Percentiles rank a stretch among this genome's conserved stretches.
These are phyloP conservation scores for Alternaria conjuncta DNA, from an alignment of 2,329 filamentous ascomycete genomes.

Conservation along the genomic window DNA sequence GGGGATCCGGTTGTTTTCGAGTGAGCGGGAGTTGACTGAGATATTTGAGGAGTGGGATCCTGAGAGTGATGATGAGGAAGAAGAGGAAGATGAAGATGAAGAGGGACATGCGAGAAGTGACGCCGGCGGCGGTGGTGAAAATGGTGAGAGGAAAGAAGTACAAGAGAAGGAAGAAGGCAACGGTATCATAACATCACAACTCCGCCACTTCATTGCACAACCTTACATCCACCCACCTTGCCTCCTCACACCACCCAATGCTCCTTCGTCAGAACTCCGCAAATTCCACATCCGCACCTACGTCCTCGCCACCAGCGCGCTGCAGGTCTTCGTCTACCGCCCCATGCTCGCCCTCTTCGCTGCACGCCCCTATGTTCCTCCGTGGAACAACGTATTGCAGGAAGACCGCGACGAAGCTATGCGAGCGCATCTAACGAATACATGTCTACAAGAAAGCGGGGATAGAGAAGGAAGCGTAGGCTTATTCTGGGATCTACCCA, in stretches of 20 bases:
- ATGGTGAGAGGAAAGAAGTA: conserved; percentile 5
- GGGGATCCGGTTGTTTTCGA: conserved; percentile 88
- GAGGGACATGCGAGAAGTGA: conserved; percentile 45
- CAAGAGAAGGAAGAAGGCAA: conserved; percentile 45
- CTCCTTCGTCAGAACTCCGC: conserved; percentile 50
- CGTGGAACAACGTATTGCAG: conserved; percentile 52
- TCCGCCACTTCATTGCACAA: conserved; percentile 95
- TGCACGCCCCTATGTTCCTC: conserved; percentile 71
- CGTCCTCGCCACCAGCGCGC: conserved; percentile 77
- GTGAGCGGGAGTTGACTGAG: conserved; percentile 78
- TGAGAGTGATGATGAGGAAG: conserved; percentile 68
- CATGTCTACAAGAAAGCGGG: conserved; percentile 76
- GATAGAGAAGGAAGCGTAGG: conserved; percentile 70
- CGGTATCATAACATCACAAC: conserved; percentile 81
- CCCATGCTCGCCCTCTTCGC: conserved; percentile 95
- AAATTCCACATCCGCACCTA: conserved; percentile 98
- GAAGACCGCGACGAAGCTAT: conserved; percentile 55
- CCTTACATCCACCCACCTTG: conserved; percentile 92
- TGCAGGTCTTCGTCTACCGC: conserved; percentile 84
- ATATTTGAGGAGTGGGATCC: conserved; percentile 95
- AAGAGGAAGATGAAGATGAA: conserved; percentile 48
- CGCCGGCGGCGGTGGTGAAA: conserved; percentile 20
- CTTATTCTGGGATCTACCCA: conserved; percentile 74
- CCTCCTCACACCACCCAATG: conserved; percentile 61
- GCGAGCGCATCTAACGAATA: conserved; percentile 88